A percentile compares a stretch with the other conserved stretches of the same genome.
These are phyloP conservation scores for Wickerhamiella alocasiicola DNA, from an alignment of 805 yeast species.

Conservation along the genomic window DNA sequence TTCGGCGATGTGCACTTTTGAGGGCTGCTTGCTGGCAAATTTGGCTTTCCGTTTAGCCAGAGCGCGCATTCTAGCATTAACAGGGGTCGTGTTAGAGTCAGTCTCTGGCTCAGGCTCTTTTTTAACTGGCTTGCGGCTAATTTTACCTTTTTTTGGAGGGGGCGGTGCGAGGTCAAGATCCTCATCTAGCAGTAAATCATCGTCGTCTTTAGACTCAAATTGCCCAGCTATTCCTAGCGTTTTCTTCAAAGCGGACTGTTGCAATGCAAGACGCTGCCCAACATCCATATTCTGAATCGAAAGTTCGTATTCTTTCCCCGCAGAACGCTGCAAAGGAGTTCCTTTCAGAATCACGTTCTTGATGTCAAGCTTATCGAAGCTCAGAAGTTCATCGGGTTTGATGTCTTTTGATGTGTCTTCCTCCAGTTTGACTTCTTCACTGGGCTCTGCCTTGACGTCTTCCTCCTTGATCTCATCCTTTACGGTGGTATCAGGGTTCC, in stretches of 20 bases:
- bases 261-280: slow-evolving; percentile 38
- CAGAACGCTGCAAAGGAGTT: slow-evolving; percentile 48
- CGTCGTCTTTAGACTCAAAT: slow-evolving; percentile 24
- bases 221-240: slow-evolving; percentile 35
- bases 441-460: slow-evolving; percentile 18
- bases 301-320: slow-evolving; percentile 37
- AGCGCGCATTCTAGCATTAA: slow-evolving; percentile 63
- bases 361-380: slow-evolving; percentile 29
- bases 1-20: slow-evolving; percentile 29
- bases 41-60: slow-evolving; percentile 89
- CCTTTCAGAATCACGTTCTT: slow-evolving; percentile 30
- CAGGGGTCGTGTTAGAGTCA: slow-evolving; percentile 21
- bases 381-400: slow-evolving; percentile 25
- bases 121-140: slow-evolving; percentile 14
- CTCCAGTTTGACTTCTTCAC: slow-evolving; percentile 17
- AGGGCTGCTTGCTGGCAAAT: slow-evolving; percentile 28
- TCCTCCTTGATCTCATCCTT: slow-evolving; percentile 9
- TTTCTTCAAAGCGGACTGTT: slow-evolving; percentile 34
- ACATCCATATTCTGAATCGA: slow-evolving; percentile 31
- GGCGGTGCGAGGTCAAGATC: slow-evolving; percentile 24
- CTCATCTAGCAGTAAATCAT: slow-evolving; percentile 23
- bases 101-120: slow-evolving; percentile 9
- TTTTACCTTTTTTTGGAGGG: slow-evolving; percentile 16
- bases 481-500: slow-evolving; percentile 52
- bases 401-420: slow-evolving; percentile 20